Percentiles rank a stretch among this genome's conserved stretches.
Conservation (phyloP, 805 yeast species). For the Hanseniaspora occidentalis region DNA sequence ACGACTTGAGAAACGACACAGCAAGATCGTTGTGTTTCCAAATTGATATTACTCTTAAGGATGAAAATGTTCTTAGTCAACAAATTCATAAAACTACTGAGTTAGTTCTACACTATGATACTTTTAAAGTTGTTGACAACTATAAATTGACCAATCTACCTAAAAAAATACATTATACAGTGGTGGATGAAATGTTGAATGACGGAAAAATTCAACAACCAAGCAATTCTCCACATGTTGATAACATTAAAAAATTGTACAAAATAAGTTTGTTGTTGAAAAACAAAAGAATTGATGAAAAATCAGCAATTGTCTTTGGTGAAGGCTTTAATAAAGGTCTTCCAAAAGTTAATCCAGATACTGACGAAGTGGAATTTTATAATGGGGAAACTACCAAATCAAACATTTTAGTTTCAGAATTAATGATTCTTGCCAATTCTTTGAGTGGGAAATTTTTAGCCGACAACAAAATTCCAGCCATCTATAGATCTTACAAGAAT, state of each 20-base stretch:
- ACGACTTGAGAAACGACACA: constrained; percentile 36
- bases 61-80: constrained; percentile 12
- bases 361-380: constrained; percentile 13
- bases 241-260: constrained; percentile 28
- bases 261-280: constrained; percentile 14
- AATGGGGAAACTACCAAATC: constrained; percentile 32
- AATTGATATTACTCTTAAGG: constrained; percentile 21
- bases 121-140: not conserved
- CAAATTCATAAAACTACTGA: constrained; percentile 13
- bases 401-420: constrained; percentile 58
- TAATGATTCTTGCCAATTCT: constrained; percentile 73
- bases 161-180: constrained; percentile 40
- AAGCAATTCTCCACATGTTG: constrained; percentile 5
- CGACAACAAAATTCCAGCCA: constrained; percentile 35
- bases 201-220: constrained; percentile 12
- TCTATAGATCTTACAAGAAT: constrained; percentile 28
- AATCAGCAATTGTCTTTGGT: constrained; percentile 33
- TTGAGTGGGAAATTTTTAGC: constrained; percentile 39
- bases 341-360: constrained; percentile 10
- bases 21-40: constrained; percentile 40
- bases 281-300: constrained; percentile 18
- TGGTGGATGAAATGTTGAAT: constrained; percentile 42
- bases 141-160: constrained; percentile 35
- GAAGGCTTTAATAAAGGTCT: constrained; percentile 22
- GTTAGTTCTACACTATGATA: not conserved